Percentiles rank a stretch among this genome's conserved stretches.
Conservation (phyloP, 2,329 filamentous ascomycete species). For the Apiospora aurea region DNA sequence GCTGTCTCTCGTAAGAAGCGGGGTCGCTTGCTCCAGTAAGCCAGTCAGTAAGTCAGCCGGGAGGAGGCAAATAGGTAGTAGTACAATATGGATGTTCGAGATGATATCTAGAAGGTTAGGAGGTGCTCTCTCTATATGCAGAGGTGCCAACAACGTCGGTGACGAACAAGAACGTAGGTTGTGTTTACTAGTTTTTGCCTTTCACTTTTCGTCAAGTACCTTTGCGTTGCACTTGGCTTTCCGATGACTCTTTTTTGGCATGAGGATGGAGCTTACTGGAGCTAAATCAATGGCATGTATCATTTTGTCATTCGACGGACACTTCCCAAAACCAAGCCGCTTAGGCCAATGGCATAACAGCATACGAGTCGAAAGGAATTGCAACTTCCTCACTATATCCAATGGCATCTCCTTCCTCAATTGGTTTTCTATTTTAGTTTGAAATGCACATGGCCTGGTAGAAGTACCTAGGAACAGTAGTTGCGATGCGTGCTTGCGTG, state of each 20-base stretch:
- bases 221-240: not conserved
- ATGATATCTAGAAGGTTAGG: not conserved
- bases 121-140: not conserved
- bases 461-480: no score
- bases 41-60: not conserved
- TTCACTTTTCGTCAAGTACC: not conserved
- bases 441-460: not conserved
- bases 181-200: not conserved
- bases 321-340: not conserved
- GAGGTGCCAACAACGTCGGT: not conserved
- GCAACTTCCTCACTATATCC: not conserved
- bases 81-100: not conserved
- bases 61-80: not conserved
- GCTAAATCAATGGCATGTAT: not conserved
- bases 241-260: constrained; percentile 7
- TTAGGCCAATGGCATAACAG: not conserved
- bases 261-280: not conserved
- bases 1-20: not conserved
- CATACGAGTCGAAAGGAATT: no score
- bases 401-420: not conserved
- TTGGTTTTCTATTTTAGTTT: not conserved
- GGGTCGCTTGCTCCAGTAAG: not conserved
- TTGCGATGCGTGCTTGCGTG: not conserved
- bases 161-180: not conserved
- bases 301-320: not conserved